Base-by-base conservation (phyloP, 495 filamentous ascomycete species). In the Platismatia glauca region DNA sequence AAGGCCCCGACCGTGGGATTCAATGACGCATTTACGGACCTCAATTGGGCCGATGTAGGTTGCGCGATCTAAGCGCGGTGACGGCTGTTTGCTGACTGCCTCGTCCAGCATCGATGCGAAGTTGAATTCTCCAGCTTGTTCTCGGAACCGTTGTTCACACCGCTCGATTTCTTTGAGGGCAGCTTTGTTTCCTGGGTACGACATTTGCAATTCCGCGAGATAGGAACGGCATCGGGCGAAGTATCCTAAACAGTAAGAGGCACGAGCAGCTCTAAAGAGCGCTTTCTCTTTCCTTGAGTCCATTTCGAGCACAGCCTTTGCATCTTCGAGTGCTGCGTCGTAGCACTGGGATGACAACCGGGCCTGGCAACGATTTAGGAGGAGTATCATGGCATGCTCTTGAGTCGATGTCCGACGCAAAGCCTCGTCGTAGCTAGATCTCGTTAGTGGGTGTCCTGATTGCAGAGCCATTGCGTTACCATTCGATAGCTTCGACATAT, bases 321-420 rank as follows among this genome's bases (percentile, higher is more conserved):
- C 70, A 68, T 83, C 79, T 8, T 61, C 56, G 39, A 79, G 72
- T 11, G 81, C 80, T 7, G 75, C 71, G 61, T 81, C 77, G 66
- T 76, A 84, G 11, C 72, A 73, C 35, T 77, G 64, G 0, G 72
- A 74, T 50, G 75, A 71, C 5, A 83, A 71, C 39, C 70, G 76
- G 4, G 74, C 70, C 39, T 81, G 75, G 0, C 79, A 72, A n/a
- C 80, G 76, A 55, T 83, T 83, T 50, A 74, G 69, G 22, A 60
- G 66, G 56, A 73, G 59, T 12, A 34, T 0, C 3, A 56, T 13
- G 2, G 59, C 55, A 53, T 39, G 39, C 3, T 24, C 20, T 1
- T 22, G 11, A 13, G 38, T 41, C 1, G 3, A 18, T 20, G 29
- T 31, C 18, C 33, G 43, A 18, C 31, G 16, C n/a, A 66, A 39